Percentiles rank a stretch among this genome's conserved stretches.
phyloP scores from a whole-genome alignment of 768 basidiomycete genomes.

The Suillus clintonianus region DNA sequence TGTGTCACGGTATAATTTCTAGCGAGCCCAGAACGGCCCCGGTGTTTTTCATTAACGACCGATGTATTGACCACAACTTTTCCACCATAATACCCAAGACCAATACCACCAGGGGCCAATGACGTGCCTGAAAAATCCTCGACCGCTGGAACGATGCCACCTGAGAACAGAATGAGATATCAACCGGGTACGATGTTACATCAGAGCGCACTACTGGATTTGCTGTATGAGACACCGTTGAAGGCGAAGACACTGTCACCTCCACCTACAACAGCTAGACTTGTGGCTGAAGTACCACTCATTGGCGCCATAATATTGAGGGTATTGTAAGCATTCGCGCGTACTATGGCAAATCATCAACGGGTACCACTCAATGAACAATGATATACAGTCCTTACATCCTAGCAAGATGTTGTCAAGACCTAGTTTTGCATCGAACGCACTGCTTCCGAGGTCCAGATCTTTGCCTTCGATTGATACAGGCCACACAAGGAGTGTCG shows the following conservation, averaged over 20 bases:
- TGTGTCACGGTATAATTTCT: background rate
- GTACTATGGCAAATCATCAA: background rate
- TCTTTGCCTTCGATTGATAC: background rate
- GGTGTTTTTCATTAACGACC: background rate
- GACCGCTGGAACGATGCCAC: background rate
- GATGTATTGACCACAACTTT: background rate
- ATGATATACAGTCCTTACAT: background rate
- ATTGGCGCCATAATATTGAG: background rate
- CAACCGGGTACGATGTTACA: background rate
- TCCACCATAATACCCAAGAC: background rate
- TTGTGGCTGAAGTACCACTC: background rate
- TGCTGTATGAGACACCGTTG: background rate
- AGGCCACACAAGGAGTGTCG: background rate
- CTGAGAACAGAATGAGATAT: background rate
- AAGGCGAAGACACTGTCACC: background rate
- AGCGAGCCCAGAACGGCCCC: background rate
- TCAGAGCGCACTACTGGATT: background rate
- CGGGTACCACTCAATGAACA: background rate
- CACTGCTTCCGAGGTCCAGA: background rate
- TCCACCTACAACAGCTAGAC: background rate
- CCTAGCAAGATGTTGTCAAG: fast-evolving
- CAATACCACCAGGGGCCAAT: background rate
- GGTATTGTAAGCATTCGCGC: background rate
- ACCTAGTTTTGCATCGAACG: background rate
- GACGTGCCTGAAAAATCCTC: background rate